phyloP scores from a whole-genome alignment of 169 alveolate species.

The Plasmodium ovale region DNA sequence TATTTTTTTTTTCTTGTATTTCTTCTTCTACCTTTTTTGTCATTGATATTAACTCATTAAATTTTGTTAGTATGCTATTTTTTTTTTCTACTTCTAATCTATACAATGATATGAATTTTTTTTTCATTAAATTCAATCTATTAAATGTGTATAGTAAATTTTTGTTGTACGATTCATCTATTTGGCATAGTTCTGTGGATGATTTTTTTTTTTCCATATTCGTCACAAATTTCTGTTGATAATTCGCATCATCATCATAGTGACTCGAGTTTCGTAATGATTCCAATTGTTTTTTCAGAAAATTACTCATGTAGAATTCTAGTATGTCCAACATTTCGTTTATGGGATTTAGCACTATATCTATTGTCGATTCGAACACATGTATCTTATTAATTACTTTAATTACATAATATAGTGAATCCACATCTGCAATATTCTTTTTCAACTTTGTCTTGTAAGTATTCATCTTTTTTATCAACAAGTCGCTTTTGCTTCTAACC shows the following conservation, averaged over 20 bases:
- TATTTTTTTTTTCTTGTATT: conserved; percentile 64
- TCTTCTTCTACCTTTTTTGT: conserved; percentile 72
- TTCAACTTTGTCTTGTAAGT: conserved; percentile 40
- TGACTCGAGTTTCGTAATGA: conserved; percentile 24
- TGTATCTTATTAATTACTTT: conserved; percentile 67
- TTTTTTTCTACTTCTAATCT: conserved; percentile 64
- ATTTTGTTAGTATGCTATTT: conserved; percentile 28
- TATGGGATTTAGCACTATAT: conserved; percentile 66
- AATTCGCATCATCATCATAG: conserved; percentile 70
- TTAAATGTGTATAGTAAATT: conserved; percentile 26
- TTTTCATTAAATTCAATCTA: conserved; percentile 49
- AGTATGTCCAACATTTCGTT: conserved; percentile 44
- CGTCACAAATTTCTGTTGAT: conserved; percentile 46
- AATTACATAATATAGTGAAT: conserved; percentile 69
- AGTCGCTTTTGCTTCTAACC: conserved; percentile 58
- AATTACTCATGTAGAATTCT: conserved; percentile 70
- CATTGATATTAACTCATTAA: conserved; percentile 37
- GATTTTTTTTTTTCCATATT: conserved; percentile 48
- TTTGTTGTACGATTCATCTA: conserved; percentile 49
- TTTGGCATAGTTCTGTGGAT: conserved; percentile 22
- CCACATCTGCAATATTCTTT: conserved; percentile 53
- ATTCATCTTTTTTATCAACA: conserved; percentile 62
- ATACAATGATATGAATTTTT: conserved; percentile 41
- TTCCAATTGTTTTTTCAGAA: conserved; percentile 65
- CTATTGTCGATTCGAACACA: conserved; percentile 67